phyloP scores from a whole-genome alignment of 352 stramenopile genomes.

The Globisporangium polare region DNA sequence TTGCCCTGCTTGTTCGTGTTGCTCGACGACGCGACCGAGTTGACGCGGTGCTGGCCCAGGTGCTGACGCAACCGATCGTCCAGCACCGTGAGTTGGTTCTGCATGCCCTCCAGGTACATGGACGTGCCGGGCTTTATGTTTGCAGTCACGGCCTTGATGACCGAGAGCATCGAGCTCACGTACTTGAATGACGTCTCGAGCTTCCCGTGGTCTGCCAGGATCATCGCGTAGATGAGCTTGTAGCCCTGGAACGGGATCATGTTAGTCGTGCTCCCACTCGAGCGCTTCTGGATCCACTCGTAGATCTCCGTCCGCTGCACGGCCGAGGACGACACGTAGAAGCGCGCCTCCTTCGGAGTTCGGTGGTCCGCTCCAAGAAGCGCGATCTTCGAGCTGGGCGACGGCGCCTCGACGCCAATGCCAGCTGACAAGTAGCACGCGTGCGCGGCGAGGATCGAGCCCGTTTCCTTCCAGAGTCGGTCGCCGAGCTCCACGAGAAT shows the following conservation, averaged over 20 bases:
- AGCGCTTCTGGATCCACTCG: constrained; percentile 74
- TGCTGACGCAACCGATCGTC: constrained; percentile 85
- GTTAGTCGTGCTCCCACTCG: constrained; percentile 41
- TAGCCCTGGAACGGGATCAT: constrained; percentile 88
- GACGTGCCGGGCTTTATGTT: constrained; percentile 82
- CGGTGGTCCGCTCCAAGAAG: constrained; percentile 75
- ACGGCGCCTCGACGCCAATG: constrained; percentile 69
- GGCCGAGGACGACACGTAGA: constrained; percentile 72
- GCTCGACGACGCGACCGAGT: constrained; percentile 46
- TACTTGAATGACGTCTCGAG: constrained; percentile 85
- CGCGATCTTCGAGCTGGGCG: constrained; percentile 72
- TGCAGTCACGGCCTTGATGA: constrained; percentile 64
- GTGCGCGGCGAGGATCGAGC: constrained; percentile 67
- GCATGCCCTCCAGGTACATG: constrained; percentile 86
- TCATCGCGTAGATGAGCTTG: constrained; percentile 87
- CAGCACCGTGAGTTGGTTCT: constrained; percentile 83
- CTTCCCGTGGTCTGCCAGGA: constrained; percentile 80
- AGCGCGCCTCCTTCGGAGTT: constrained; percentile 63
- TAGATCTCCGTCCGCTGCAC: constrained; percentile 87
- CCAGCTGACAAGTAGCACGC: constrained; percentile 79
- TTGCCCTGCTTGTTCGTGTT: constrained; percentile 61
- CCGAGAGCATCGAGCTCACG: constrained; percentile 79
- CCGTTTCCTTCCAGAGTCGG: constrained; percentile 66
- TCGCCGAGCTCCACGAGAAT: constrained; percentile 83
- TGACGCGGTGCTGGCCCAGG: constrained; percentile 70